These are phyloP conservation scores for Backusella tarrabulga DNA, from an alignment of 192 early-diverging fungal species.

Conservation along the genomic window DNA sequence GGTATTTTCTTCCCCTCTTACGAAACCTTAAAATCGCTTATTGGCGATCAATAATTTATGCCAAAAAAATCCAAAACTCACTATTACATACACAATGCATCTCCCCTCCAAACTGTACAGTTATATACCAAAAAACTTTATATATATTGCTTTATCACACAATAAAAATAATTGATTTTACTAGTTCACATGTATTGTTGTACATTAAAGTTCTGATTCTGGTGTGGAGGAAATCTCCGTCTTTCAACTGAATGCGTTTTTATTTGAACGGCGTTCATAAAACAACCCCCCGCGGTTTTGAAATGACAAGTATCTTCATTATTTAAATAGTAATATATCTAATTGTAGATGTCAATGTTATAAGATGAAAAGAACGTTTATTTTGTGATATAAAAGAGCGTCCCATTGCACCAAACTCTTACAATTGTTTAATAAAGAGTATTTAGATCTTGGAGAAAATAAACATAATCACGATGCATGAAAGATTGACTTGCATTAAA, in stretches of 20 bases:
- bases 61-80: not conserved
- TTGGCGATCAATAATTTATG: constrained; percentile 13
- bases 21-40: constrained; percentile 52
- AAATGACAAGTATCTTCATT: too few relatives aligned
- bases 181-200: not conserved
- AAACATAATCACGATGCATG: not conserved
- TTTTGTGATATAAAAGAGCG: too few relatives aligned
- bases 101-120: not conserved
- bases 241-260: not conserved
- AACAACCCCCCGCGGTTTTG: too few relatives aligned
- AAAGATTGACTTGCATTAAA: not conserved
- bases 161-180: not conserved
- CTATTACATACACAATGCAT: not conserved
- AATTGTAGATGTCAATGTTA: too few relatives aligned
- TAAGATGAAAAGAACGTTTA: not conserved
- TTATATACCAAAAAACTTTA: not conserved
- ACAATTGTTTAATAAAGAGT: too few relatives aligned
- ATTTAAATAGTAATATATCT: too few relatives aligned
- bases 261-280: not conserved
- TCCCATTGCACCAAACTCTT: too few relatives aligned
- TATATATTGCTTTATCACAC: not conserved
- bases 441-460: not conserved
- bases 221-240: not conserved
- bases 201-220: not conserved
- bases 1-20: constrained; percentile 78